Evolutionary conservation across 306 rosid species (phyloP).

Genomic region (Lathyrus sativus): DNA sequence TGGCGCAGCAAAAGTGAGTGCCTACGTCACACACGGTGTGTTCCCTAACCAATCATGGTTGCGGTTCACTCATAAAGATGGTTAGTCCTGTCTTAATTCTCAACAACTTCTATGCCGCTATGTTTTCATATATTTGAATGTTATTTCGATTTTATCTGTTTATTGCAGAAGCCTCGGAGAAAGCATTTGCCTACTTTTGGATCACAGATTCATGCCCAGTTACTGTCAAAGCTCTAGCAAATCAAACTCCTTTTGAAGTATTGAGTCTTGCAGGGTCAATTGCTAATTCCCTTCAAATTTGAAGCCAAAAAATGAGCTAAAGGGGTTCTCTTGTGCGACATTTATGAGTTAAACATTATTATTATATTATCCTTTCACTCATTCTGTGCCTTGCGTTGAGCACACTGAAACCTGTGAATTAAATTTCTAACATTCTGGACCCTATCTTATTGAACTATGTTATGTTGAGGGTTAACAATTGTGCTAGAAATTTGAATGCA

Average conservation of each 20-base stretch:
- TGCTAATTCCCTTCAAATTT: constrained; percentile 78
- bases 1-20: constrained; percentile 93
- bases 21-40: constrained; percentile 89
- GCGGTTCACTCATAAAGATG: constrained; percentile 67
- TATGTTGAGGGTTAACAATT: constrained; percentile 13
- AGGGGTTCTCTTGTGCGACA: constrained; percentile 19
- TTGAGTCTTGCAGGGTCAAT: constrained; percentile 89
- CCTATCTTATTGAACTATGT: constrained; percentile 13
- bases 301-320: constrained; percentile 35
- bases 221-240: constrained; percentile 71
- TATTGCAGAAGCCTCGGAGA: constrained; percentile 48
- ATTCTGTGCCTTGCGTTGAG: constrained; percentile 16
- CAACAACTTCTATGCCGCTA: background rate
- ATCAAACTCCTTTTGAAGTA: constrained; percentile 86
- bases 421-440: background rate
- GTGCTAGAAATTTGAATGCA: constrained; percentile 21
- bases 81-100: constrained; percentile 44
- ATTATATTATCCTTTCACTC: constrained; percentile 23
- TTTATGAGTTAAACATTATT: constrained; percentile 12
- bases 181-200: constrained; percentile 84
- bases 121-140: background rate
- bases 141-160: background rate
- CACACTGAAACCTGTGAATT: constrained; percentile 17
- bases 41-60: constrained; percentile 88
- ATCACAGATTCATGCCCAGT: constrained; percentile 94